phyloP scores from a whole-genome alignment of 192 early-diverging fungal genomes.

The Backusella macrospora region DNA sequence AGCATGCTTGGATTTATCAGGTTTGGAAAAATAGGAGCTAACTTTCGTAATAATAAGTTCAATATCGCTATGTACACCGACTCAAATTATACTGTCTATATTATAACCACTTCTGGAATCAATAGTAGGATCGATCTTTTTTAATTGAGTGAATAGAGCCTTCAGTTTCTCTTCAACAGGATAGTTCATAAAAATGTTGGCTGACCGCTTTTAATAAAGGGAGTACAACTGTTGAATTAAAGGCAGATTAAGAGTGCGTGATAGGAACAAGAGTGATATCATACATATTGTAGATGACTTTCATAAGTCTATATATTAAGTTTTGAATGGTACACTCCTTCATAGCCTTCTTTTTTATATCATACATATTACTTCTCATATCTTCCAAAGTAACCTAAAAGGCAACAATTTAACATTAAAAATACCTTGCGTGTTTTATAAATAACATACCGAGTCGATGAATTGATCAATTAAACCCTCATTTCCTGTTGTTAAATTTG shows the following conservation, averaged over 20 bases:
- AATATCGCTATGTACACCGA: neutral
- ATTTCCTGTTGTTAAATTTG: too few relatives aligned
- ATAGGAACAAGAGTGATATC: neutral
- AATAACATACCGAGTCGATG: too few relatives aligned
- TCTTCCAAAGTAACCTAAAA: too few relatives aligned
- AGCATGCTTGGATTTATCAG: neutral
- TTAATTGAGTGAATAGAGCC: neutral
- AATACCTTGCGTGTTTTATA: too few relatives aligned
- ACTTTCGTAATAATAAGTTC: neutral
- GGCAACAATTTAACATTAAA: too few relatives aligned
- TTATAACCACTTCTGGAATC: neutral
- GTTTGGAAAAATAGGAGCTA: neutral
- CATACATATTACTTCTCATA: too few relatives aligned
- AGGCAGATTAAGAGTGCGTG: neutral
- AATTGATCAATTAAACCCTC: too few relatives aligned
- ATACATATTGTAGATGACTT: too few relatives aligned
- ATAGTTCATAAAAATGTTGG: neutral
- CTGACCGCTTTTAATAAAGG: neutral
- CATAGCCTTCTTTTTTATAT: too few relatives aligned
- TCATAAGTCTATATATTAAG: too few relatives aligned
- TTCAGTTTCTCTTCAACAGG: neutral
- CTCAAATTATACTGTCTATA: too few relatives aligned
- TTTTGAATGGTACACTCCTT: too few relatives aligned
- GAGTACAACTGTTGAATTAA: neutral
- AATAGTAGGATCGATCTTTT: neutral